phyloP scores from a whole-genome alignment of 352 stramenopile species.

The Pythium insidiosum region DNA sequence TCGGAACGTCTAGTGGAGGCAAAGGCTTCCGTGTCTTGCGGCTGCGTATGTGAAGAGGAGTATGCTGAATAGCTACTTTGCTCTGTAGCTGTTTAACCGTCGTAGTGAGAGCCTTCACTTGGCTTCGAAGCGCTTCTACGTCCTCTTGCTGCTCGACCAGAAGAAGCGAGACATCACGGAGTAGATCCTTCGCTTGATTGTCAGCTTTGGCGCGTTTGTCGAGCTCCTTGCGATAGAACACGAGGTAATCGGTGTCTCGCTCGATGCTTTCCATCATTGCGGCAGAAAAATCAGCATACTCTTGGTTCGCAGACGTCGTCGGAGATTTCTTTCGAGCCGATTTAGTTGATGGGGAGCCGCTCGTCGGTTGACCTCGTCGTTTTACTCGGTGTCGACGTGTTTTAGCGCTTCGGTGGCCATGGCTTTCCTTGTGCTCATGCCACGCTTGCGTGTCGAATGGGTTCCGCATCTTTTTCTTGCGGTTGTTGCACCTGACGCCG shows the following conservation, averaged over 20 bases:
- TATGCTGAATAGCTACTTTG: neutral
- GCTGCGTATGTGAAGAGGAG: neutral
- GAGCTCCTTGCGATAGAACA: neutral
- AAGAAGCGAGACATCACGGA: conserved; percentile 10
- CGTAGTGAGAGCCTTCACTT: conserved; percentile 5
- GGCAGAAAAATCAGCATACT: conserved; percentile 9
- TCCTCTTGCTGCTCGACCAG: conserved; percentile 15
- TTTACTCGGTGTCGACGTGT: no score
- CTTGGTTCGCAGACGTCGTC: neutral
- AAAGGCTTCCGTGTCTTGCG: neutral
- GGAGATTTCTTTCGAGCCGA: conserved; percentile 1
- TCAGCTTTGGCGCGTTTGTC: conserved; percentile 4
- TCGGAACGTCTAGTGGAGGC: no score
- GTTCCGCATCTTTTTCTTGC: no score
- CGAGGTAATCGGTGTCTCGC: conserved; percentile 7
- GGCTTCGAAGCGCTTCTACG: conserved; percentile 2
- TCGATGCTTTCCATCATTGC: conserved; percentile 6
- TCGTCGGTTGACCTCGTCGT: no score
- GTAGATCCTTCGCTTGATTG: conserved; percentile 7
- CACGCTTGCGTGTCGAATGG: no score
- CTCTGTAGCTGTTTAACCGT: conserved; percentile 2
- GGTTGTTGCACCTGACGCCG: neutral
- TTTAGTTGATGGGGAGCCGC: no score
- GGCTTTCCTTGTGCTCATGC: no score
- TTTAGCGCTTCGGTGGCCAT: no score